Evolutionary conservation across 1,284 basidiomycete species (phyloP).

Genomic region (Leccinum fuscescens): DNA sequence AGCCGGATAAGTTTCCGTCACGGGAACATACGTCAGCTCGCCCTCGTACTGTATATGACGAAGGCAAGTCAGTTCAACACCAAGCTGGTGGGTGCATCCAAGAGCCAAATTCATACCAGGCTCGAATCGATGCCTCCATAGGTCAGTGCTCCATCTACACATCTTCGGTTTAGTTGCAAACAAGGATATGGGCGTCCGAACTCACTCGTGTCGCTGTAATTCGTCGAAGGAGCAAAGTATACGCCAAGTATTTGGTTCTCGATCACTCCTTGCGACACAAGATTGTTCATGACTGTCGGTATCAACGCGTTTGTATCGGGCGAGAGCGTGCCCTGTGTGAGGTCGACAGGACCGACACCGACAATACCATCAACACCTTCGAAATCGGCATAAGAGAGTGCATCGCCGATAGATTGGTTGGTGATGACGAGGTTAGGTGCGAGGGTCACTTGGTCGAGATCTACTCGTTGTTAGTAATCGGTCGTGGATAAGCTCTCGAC

Average conservation of each 20-base stretch:
- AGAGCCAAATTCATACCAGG: slow-evolving; percentile 16
- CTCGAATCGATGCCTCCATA: slow-evolving; percentile 24
- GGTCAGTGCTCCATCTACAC: slow-evolving; percentile 27
- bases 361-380: slow-evolving; percentile 24
- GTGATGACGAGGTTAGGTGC: slow-evolving; percentile 18
- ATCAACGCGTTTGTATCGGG: slow-evolving; percentile 6
- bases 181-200: neutral
- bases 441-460: slow-evolving; percentile 24
- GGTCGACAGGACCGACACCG: slow-evolving; percentile 27
- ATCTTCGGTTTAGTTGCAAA: neutral
- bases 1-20: slow-evolving; percentile 24
- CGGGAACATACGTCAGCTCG: slow-evolving; percentile 18
- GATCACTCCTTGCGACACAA: slow-evolving; percentile 20
- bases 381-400: slow-evolving; percentile 14
- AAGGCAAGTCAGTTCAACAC: neutral
- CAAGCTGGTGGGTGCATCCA: neutral
- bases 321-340: slow-evolving; percentile 18
- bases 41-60: slow-evolving; percentile 16
- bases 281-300: slow-evolving; percentile 30
- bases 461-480: slow-evolving; percentile 8
- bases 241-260: slow-evolving; percentile 21
- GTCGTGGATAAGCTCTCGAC: neutral
- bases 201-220: slow-evolving; percentile 21
- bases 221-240: slow-evolving; percentile 25
- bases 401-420: slow-evolving; percentile 29